phyloP scores from a whole-genome alignment of 2,329 filamentous ascomycete genomes.

The Sphaerostilbella broomeana region DNA sequence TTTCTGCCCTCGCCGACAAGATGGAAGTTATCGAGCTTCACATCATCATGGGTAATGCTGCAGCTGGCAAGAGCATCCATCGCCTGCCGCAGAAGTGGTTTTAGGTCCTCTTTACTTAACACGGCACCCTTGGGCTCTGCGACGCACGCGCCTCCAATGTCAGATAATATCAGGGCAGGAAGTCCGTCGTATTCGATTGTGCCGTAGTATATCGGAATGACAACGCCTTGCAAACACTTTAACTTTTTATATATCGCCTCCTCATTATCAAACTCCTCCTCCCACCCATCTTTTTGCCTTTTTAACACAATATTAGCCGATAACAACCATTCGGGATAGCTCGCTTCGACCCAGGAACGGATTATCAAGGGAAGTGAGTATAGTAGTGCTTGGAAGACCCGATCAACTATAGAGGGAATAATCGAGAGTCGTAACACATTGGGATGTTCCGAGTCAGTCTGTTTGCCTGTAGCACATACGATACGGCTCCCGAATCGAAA shows the following conservation, averaged over 20 bases:
- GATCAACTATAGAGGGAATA: background rate
- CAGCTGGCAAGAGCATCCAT: slow-evolving; percentile 15
- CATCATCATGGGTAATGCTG: slow-evolving; percentile 15
- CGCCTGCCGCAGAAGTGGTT: slow-evolving; percentile 21
- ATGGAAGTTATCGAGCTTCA: slow-evolving; percentile 16
- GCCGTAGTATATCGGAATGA: slow-evolving; percentile 18
- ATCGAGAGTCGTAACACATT: slow-evolving; percentile 15
- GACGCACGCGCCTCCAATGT: slow-evolving; percentile 16
- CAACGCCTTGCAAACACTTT: slow-evolving; percentile 15
- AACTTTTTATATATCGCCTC: slow-evolving; percentile 14
- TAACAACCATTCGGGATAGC: slow-evolving; percentile 12
- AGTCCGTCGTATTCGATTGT: slow-evolving; percentile 13
- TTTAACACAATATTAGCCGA: slow-evolving; percentile 12
- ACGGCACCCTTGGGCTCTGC: slow-evolving; percentile 16
- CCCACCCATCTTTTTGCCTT: slow-evolving; percentile 11
- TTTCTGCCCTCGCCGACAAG: slow-evolving; percentile 2
- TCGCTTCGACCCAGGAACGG: background rate
- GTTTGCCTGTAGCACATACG: too few relatives aligned
- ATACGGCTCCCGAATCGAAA: background rate
- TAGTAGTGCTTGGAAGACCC: background rate
- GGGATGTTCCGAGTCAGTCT: background rate
- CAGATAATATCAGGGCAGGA: slow-evolving; percentile 18
- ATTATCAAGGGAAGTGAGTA: background rate
- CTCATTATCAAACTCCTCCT: background rate
- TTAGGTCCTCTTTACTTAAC: slow-evolving; percentile 14